phyloP scores from a whole-genome alignment of 2,329 filamentous ascomycete genomes.

The Alternaria incomplexa region DNA sequence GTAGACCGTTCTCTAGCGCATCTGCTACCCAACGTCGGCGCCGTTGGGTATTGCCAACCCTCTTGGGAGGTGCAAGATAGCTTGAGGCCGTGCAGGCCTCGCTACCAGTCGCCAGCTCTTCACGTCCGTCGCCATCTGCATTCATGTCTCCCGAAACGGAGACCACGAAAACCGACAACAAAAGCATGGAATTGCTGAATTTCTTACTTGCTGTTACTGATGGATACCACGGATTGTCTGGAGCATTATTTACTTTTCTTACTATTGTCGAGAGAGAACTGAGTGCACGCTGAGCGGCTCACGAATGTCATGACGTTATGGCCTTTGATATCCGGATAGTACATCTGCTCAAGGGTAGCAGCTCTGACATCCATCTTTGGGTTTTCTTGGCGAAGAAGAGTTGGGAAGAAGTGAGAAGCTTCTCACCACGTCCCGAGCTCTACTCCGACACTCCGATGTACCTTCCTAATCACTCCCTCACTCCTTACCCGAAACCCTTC shows the following conservation, averaged over 20 bases:
- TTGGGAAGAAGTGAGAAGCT: constrained; percentile 17
- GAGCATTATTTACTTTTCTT: constrained; percentile 39
- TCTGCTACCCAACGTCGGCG: constrained; percentile 1
- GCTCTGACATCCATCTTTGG: constrained; percentile 33
- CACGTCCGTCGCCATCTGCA: constrained; percentile 3
- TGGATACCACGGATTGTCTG: constrained; percentile 42
- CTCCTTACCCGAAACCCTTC: constrained; percentile 10
- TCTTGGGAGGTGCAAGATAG: neutral
- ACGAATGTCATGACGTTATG: constrained; percentile 53
- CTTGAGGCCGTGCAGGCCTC: constrained; percentile 2
- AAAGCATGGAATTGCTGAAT: constrained; percentile 44
- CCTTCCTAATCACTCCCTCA: constrained; percentile 26
- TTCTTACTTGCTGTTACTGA: constrained; percentile 37
- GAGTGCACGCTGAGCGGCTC: constrained; percentile 49
- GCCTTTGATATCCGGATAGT: constrained; percentile 48
- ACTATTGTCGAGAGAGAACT: constrained; percentile 34
- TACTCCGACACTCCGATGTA: constrained; percentile 12
- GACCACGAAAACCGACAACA: constrained; percentile 18
- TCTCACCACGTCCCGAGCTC: constrained; percentile 15
- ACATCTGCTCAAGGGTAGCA: constrained; percentile 38
- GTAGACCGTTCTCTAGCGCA: constrained; percentile 33
- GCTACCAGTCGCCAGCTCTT: neutral
- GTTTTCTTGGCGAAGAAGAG: constrained; percentile 25
- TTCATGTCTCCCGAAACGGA: constrained; percentile 2
- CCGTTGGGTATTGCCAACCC: neutral